These are phyloP conservation scores for Typha latifolia DNA, from an alignment of 176 grass and related monocot genomes.

Conservation along the genomic window DNA sequence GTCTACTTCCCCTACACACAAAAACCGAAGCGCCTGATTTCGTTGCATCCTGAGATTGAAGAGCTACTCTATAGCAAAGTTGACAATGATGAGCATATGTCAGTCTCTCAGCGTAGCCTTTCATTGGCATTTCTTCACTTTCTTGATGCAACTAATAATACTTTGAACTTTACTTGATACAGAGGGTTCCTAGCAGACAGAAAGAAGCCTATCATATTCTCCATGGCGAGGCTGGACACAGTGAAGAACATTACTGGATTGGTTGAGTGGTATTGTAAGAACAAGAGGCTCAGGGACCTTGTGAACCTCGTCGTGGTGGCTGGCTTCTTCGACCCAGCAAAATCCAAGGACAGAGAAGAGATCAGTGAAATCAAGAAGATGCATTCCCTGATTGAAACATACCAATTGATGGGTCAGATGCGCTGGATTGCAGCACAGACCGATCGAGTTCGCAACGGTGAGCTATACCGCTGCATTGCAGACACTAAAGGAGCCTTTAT, in stretches of 20 bases:
- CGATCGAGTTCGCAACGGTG: conserved; percentile 70
- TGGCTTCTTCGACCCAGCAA: conserved; percentile 63
- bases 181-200: conserved; percentile 69
- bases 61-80: conserved; percentile 76
- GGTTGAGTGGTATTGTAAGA: conserved; percentile 89
- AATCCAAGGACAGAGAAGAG: conserved; percentile 94
- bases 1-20: conserved; percentile 92
- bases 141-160: background rate
- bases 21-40: conserved; percentile 68
- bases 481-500: conserved; percentile 88
- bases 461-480: conserved; percentile 85
- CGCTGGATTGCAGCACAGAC: conserved; percentile 85
- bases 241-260: conserved; percentile 93
- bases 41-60: conserved; percentile 65
- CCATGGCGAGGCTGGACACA: conserved; percentile 89
- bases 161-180: conserved; percentile 3
- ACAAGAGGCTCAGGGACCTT: conserved; percentile 70
- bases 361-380: conserved; percentile 96
- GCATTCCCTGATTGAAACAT: conserved; percentile 72
- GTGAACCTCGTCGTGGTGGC: conserved; percentile 74
- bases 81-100: conserved; percentile 72
- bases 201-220: conserved; percentile 87
- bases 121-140: background rate
- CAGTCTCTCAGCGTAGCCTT: conserved; percentile 14
- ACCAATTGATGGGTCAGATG: conserved; percentile 74